phyloP scores from a whole-genome alignment of 2,329 filamentous ascomycete species.

The Apiospora phragmitis region DNA sequence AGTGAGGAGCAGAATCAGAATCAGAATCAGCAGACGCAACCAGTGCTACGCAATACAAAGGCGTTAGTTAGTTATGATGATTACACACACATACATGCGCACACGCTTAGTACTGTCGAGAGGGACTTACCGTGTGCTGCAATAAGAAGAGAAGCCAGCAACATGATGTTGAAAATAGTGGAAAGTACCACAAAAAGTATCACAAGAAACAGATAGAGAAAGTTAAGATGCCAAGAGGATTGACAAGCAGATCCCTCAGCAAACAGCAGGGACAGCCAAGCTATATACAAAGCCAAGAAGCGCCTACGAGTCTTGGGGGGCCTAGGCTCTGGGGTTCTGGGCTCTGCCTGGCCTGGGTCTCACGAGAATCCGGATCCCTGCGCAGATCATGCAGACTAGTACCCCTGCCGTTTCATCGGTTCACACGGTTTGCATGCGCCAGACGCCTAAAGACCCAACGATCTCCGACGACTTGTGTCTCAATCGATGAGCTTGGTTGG shows the following conservation, averaged over 20 bases:
- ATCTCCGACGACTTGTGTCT: neutral
- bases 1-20: neutral
- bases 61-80: neutral
- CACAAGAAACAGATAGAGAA: neutral
- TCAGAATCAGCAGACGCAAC: neutral
- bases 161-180: constrained; percentile 5
- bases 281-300: neutral
- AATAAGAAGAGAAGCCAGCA: constrained; percentile 2
- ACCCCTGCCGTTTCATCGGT: neutral
- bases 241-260: neutral
- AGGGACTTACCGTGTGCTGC: neutral
- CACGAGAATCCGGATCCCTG: neutral
- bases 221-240: neutral
- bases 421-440: neutral
- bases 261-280: neutral
- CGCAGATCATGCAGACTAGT: neutral
- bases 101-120: neutral
- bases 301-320: neutral
- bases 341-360: neutral
- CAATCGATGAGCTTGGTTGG: neutral
- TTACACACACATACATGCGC: neutral
- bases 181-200: neutral
- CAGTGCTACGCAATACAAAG: neutral
- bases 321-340: neutral
- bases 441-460: neutral